Evolutionary conservation across 225 moss, liverwort and hornwort genomes (phyloP), one percentile per base, ranked within the genome.

Genomic region (Thuidium tamariscinum): DNA sequence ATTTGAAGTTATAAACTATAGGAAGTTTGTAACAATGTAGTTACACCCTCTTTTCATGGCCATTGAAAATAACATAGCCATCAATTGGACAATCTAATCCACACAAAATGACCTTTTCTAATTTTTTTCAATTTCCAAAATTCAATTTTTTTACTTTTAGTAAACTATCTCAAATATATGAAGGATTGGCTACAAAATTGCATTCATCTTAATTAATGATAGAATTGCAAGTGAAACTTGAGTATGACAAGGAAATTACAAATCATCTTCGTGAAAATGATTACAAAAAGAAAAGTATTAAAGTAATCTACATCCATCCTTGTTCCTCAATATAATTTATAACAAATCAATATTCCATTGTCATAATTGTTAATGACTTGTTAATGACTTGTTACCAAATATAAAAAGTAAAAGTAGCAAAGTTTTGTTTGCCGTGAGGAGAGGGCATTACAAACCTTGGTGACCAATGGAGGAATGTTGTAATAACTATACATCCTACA

Each of bases 211-310:
- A 32, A 20, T 49, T 16, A 32, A 20, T 20, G 48, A 32, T 4
- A 73, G 4, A 49, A 34, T 34, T 34, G 1, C 49, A 74, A 74
- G 7, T 32, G 7, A 21, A 49, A 32, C 32, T 49, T 30, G 19
- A 48, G 7, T 17, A 32, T 12, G 29, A 19, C 11, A 32, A 72
- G 1, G 5, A 72, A 46, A 72, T 46, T 11, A 46, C 0, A 18
- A 46, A 73, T 20, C 49, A 74, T 74, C 11, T 19, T 49, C 11
- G 49, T 74, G 6, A 49, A 32, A 19, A 30, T 11, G 4, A 73
- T 48, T 0, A 1, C 32, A 30, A 30, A 2, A 32, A 11, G 1
- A 32, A 74, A 20, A 49, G 1, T n/a, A n/a, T n/a, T n/a, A n/a
- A n/a, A n/a, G n/a, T n/a, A n/a, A n/a, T n/a, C n/a, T n/a, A n/a